Conservation (phyloP, 2,329 filamentous ascomycete genomes). For the Trichoderma endophyticum region DNA sequence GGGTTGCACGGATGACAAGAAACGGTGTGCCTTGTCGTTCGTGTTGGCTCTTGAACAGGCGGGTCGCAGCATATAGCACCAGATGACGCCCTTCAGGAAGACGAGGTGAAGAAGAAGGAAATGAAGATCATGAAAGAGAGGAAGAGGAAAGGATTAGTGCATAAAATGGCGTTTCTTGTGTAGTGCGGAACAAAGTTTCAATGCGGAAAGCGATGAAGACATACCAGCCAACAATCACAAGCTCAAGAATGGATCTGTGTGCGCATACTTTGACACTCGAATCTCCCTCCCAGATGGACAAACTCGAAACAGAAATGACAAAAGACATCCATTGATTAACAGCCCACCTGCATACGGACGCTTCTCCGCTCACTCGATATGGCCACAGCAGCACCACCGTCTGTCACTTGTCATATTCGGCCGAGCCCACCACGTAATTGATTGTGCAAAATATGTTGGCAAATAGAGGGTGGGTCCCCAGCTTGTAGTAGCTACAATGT, state of each 20-base stretch:
- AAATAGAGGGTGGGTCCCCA: not conserved
- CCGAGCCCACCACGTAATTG: conserved; percentile 5
- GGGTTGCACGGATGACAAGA: conserved; percentile 1
- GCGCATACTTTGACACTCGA: not conserved
- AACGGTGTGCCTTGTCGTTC: not conserved
- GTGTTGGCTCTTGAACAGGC: not conserved
- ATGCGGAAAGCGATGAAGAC: not conserved
- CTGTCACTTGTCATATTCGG: conserved; percentile 18
- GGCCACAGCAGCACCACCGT: not conserved
- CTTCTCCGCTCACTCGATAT: not conserved
- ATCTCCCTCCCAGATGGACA: not conserved
- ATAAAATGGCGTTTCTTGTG: not conserved
- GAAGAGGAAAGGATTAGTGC: not conserved
- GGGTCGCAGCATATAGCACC: not conserved
- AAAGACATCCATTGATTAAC: not conserved
- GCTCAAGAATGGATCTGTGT: not conserved
- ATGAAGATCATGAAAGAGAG: not conserved
- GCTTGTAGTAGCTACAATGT: not conserved
- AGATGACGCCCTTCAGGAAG: not conserved
- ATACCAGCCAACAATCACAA: not conserved
- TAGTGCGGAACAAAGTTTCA: conserved; percentile 2
- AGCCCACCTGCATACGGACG: conserved; percentile 4
- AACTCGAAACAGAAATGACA: not conserved
- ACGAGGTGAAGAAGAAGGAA: not conserved
- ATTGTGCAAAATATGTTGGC: not conserved